Evolutionary conservation across 108 stramenopile genomes (phyloP), one percentile per base, ranked within the genome.

Genomic region (Nitzschia sp.): DNA sequence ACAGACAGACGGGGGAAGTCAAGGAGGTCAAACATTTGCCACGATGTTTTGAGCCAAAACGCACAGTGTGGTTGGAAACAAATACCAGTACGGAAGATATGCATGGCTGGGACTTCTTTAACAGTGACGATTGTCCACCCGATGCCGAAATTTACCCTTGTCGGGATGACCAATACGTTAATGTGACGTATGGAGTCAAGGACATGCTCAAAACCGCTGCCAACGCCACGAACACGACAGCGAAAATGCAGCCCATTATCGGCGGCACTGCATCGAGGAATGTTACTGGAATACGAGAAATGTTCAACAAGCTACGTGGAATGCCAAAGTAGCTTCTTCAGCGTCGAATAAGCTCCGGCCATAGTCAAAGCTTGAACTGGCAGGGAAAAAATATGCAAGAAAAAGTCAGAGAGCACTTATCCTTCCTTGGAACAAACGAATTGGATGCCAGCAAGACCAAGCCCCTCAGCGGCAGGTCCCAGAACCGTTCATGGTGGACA

Each of bases 71-170:
- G 76, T 50, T 21, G 0, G 52, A 71, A 26, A 21, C 9, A n/a
- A 30, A 41, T 17, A 46, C 44, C 31, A 36, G 35, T 53, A 63
- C 38, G 5, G 27, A 62, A 25, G 69, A 61, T 50, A 61, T 61
- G 50, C 2, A 71, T 62, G 68, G 69, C 32, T 77, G 76, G 76
- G 76, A 66, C n/a, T 77, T 48, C 30, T 77, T 77, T 50, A 68
- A 77, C 27, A 64, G 35, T 44, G 46, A 55, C 31, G 34, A 35
- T 45, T 77, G 76, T 65, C 60, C 60, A 44, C 63, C 63, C 15
- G 70, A 71, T 22, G 54, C 69, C 34, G 76, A 61, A 38, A 66
- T 77, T 11, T 77, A 65, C 58, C 76, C 76, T n/a, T 77, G 76
- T 58, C 35, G 33, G 28, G 57, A 58, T 25, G 60, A 61, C 44